A percentile compares a stretch with the other conserved stretches of the same genome.
Evolutionary conservation across 2,329 filamentous ascomycete species (phyloP).

Genomic region (Calonectria montana): DNA sequence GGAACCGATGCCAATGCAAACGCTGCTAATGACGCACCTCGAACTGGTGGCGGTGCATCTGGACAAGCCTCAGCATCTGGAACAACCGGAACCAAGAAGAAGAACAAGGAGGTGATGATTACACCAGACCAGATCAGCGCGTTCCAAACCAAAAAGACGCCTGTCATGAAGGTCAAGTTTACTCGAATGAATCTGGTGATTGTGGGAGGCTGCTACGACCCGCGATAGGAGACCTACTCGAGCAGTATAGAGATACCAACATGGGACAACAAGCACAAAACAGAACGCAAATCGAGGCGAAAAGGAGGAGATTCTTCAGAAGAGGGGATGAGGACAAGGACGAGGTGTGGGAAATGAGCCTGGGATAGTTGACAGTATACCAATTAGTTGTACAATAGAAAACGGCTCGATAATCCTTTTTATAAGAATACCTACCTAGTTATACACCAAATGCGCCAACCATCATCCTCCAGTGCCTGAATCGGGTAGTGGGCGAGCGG

Average conservation of each 20-base stretch:
- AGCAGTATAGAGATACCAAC: slow-evolving; percentile 1
- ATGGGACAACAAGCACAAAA: background rate
- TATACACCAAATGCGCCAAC: background rate
- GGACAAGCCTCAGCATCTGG: slow-evolving; percentile 43
- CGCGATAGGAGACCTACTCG: slow-evolving; percentile 49
- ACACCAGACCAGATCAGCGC: slow-evolving; percentile 94
- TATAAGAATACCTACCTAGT: no score
- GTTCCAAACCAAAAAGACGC: slow-evolving; percentile 96
- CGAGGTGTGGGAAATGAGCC: background rate
- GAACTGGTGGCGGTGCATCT: slow-evolving; percentile 38
- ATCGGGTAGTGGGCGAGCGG: background rate
- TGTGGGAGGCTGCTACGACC: slow-evolving; percentile 79
- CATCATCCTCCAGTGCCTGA: background rate
- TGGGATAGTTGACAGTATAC: background rate
- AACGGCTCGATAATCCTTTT: background rate
- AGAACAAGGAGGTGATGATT: slow-evolving; percentile 89
- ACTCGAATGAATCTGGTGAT: slow-evolving; percentile 95
- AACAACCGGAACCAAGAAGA: slow-evolving; percentile 70
- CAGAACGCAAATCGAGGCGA: background rate
- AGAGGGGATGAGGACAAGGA: background rate
- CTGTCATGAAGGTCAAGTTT: slow-evolving; percentile 92
- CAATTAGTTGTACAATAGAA: slow-evolving; percentile 6
- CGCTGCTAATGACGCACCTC: slow-evolving; percentile 44
- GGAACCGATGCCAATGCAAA: slow-evolving; percentile 53
- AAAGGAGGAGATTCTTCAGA: background rate